Evolutionary conservation across 2,329 filamentous ascomycete species (phyloP), one percentile per base, ranked within the genome.

Genomic region (Penicillium sp.): DNA sequence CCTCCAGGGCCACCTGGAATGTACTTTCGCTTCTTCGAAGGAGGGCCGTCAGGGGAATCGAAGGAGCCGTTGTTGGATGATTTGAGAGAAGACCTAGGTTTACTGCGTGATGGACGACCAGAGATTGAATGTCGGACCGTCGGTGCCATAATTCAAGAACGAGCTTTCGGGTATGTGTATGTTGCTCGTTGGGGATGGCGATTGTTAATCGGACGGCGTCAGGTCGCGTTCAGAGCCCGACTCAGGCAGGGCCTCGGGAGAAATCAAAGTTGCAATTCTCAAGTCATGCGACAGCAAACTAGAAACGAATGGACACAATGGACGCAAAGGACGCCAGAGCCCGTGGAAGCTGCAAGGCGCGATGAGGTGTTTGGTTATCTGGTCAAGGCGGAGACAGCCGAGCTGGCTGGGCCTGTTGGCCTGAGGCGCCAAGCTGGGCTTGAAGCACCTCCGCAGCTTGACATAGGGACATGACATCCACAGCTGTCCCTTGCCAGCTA

Each of bases 1-100:
- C 92, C 92, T 40, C 91, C 91, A 57, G 91, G 89, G 3, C 91
- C 92, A 48, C 92, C 92, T 35, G 93, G 91, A 48, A 95, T 84
- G 77, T 96, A 97, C 75, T 86, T 84, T 65, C 87, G 83, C 71
- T 84, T 85, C 77, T 91, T 92, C 1, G 81, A 81, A 13, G 88
- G 86, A 27, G 87, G 87, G 64, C 89, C 87, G 48, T 75, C 75
- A 46, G 66, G 70, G 50, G 67, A 65, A 29, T 73, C 68, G 25
- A 59, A 38, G 13, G 67, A 21, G 27, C 8, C 66, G 52, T 55
- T 69, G 42, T 69, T 65, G 5, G 71, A 60, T 17, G 67, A 60
- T 60, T 73, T 76, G 42, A 71, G 57, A 23, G 70, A 62, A 23
- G 71, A 62, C 61, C 72, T 75, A 9, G 69, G 62, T 19, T 69